phyloP scores from a whole-genome alignment of 2,329 filamentous ascomycete genomes.

The Colletotrichum tamarilloi region DNA sequence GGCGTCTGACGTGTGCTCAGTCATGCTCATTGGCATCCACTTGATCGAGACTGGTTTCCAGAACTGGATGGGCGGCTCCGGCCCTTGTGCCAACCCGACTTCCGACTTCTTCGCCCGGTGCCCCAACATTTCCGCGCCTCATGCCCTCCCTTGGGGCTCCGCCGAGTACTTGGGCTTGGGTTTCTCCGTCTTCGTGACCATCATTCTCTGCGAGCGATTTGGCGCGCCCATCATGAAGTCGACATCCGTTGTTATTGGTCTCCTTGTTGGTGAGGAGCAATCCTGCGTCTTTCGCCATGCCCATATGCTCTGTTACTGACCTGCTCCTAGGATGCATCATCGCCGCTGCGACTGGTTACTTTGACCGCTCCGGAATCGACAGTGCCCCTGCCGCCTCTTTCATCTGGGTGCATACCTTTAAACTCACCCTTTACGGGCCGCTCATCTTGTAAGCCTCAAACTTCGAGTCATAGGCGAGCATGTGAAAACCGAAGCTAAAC shows the following conservation, averaged over 20 bases:
- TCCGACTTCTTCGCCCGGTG: slow-evolving; percentile 72
- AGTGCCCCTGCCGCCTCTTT: slow-evolving; percentile 78
- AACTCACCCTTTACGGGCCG: slow-evolving; percentile 76
- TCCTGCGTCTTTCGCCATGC: too few species aligned
- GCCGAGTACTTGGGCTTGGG: slow-evolving; percentile 83
- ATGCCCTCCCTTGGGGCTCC: slow-evolving; percentile 80
- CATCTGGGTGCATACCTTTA: slow-evolving; percentile 84
- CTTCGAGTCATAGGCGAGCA: neutral
- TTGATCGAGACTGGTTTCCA: slow-evolving; percentile 79
- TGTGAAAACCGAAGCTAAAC: neutral
- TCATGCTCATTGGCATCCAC: slow-evolving; percentile 77
- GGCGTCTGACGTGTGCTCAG: slow-evolving; percentile 37
- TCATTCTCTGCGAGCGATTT: slow-evolving; percentile 84
- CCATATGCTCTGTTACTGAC: neutral
- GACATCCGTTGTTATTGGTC: slow-evolving; percentile 78
- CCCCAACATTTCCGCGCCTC: slow-evolving; percentile 74
- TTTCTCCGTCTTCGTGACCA: slow-evolving; percentile 82
- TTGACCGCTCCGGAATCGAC: slow-evolving; percentile 78
- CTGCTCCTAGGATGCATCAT: slow-evolving; percentile 75
- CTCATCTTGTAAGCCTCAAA: slow-evolving; percentile 65
- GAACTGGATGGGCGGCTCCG: slow-evolving; percentile 82
- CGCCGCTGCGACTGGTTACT: slow-evolving; percentile 81
- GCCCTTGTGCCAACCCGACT: slow-evolving; percentile 63
- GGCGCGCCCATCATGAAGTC: slow-evolving; percentile 88
- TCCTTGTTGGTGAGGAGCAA: slow-evolving; percentile 55